Percentiles rank a stretch among this genome's conserved stretches.
phyloP scores from a whole-genome alignment of 768 basidiomycete species.

The Gyrodon lividus region DNA sequence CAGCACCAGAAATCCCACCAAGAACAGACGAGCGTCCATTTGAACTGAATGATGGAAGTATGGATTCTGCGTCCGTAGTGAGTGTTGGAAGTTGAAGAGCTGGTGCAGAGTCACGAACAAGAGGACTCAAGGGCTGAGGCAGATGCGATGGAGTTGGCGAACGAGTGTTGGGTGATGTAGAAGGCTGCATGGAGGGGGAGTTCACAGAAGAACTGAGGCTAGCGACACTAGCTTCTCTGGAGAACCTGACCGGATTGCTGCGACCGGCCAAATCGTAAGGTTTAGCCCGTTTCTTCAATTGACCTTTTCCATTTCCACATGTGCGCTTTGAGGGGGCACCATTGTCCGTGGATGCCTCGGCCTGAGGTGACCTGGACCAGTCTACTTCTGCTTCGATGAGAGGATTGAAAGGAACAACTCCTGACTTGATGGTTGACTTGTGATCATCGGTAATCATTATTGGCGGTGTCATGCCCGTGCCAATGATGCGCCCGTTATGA shows the following conservation, averaged over 20 bases:
- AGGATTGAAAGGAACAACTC: constrained; percentile 30
- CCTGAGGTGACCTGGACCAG: constrained; percentile 43
- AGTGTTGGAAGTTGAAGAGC: constrained; percentile 7
- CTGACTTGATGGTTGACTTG: constrained; percentile 61
- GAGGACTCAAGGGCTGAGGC: constrained; percentile 17
- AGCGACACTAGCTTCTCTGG: constrained; percentile 55
- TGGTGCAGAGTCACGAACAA: background rate
- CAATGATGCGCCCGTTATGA: constrained; percentile 74
- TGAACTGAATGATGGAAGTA: background rate
- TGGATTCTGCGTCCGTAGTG: constrained; percentile 5
- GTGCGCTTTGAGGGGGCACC: constrained; percentile 49
- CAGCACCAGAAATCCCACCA: constrained; percentile 1
- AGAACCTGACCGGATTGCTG: constrained; percentile 41
- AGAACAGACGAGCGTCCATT: constrained; percentile 12
- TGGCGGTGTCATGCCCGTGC: constrained; percentile 77
- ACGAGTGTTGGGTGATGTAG: constrained; percentile 34
- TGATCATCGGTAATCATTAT: constrained; percentile 99
- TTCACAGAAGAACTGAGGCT: constrained; percentile 49
- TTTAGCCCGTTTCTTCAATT: constrained; percentile 60
- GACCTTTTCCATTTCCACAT: constrained; percentile 43
- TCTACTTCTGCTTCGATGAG: constrained; percentile 43
- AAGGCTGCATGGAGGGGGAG: constrained; percentile 38
- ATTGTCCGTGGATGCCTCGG: constrained; percentile 27
- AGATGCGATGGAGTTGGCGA: constrained; percentile 30
- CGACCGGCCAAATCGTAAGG: constrained; percentile 55